Evolutionary conservation across 495 filamentous ascomycete genomes (phyloP), one percentile per base, ranked within the genome.

Genomic region (Schizothecium vesticola): DNA sequence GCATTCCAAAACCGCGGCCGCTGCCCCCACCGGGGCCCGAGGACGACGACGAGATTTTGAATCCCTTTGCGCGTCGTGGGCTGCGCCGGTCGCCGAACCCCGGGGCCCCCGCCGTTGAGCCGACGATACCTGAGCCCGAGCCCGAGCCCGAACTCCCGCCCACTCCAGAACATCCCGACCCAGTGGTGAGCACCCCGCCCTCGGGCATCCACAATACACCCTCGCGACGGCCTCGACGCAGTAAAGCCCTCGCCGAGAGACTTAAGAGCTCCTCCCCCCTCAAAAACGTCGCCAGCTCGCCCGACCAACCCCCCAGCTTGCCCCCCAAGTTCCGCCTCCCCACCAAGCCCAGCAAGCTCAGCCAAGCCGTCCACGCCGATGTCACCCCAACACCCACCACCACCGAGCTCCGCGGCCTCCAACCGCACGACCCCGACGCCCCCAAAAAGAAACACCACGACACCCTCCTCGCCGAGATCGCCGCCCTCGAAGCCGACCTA

Each of bases 121-220:
- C 81, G 9, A 74, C 80, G 33, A 43, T 43, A 43, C 33, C 33
- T 57, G 80, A 80, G 0, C 81, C 78, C 13, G 65, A 79, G 0
- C 77, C 80, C 21, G 90, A 93, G 70, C 90, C 89, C 10, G 88
- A 90, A 43, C 80, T 93, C 24, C 90, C 90, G 10, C 89, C 89
- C 11, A 92, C 90, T 4, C 89, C 89, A 22, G 87, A 86, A 31
- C 84, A 89, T 66, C 85, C 76, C 16, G 84, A 87, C 70, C 83
- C 84, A 6, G 75, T 82, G 4, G 75, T 84, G 28, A 83, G 79
- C 66, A 84, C 81, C 1, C 84, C 85, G 23, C 83, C 84, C 1
- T 71, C 73, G 12, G 85, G 86, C 6, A 86, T 87, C 57, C 83
- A 86, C 70, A 82, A 83, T 62, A 84, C 82, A 3, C 83, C 84